Evolutionary conservation across 2,329 filamentous ascomycete species (phyloP).

Genomic region (Leptographium radiaticola): DNA sequence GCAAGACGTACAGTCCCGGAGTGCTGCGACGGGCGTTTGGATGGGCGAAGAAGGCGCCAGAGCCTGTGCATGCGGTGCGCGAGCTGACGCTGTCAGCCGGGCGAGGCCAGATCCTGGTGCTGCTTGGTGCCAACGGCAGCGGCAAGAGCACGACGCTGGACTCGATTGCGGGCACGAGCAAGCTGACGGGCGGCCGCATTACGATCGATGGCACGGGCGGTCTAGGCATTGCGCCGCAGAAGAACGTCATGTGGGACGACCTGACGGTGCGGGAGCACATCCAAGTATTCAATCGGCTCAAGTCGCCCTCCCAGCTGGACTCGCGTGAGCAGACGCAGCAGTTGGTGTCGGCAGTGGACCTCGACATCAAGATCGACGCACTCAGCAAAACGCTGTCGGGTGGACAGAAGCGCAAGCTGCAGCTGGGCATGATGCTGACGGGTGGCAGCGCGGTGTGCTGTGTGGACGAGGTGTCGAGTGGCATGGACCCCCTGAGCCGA

Average conservation of each 20-base stretch:
- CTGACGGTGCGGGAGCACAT: constrained; percentile 80
- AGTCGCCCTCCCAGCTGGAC: constrained; percentile 46
- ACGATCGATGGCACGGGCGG: constrained; percentile 65
- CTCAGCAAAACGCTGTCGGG: constrained; percentile 69
- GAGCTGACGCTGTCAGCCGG: constrained; percentile 57
- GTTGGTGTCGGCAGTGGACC: constrained; percentile 59
- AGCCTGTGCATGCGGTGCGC: constrained; percentile 67
- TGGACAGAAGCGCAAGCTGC: constrained; percentile 83
- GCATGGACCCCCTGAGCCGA: constrained; percentile 73
- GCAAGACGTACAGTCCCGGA: constrained; percentile 63
- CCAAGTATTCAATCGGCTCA: constrained; percentile 69
- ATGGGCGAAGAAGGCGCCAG: constrained; percentile 33
- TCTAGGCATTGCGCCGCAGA: constrained; percentile 79
- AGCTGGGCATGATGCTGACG: constrained; percentile 90
- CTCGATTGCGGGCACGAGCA: constrained; percentile 71
- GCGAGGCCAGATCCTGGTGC: constrained; percentile 70
- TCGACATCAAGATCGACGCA: constrained; percentile 60
- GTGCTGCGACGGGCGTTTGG: constrained; percentile 42
- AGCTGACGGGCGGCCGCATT: constrained; percentile 63
- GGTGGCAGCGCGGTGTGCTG: constrained; percentile 81
- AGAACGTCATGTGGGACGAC: constrained; percentile 88
- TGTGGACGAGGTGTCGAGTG: constrained; percentile 82
- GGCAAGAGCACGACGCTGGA: constrained; percentile 87
- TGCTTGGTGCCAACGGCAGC: constrained; percentile 80
- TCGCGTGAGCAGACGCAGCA: constrained; percentile 44